A percentile compares a stretch with the other conserved stretches of the same genome.
Evolutionary conservation across 805 yeast genomes (phyloP).

Genomic region (Starmera caribaea): DNA sequence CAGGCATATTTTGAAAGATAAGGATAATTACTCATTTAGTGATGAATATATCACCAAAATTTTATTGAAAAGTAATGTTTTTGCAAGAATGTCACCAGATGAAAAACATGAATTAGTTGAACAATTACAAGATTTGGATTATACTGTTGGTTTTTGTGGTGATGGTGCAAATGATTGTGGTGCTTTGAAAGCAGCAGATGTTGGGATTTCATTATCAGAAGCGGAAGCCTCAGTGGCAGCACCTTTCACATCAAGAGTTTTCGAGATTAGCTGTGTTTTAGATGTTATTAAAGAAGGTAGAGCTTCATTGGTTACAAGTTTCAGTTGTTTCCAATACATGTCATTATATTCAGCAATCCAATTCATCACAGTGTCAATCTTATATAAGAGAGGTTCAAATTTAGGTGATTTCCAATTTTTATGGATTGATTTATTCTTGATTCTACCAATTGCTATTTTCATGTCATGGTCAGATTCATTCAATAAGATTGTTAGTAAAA

Average conservation of each 20-base stretch:
- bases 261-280: constrained; percentile 88
- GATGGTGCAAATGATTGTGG: constrained; percentile 99
- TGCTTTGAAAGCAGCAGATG: constrained; percentile 95
- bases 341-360: constrained; percentile 95
- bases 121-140: constrained; percentile 73
- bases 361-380: constrained; percentile 74
- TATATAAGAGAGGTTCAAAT: constrained; percentile 84
- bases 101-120: constrained; percentile 95
- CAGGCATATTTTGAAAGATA: constrained; percentile 52
- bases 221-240: constrained; percentile 99
- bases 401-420: constrained; percentile 95
- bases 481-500: constrained; percentile 44
- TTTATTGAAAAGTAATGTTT: constrained; percentile 64
- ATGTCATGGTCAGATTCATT: constrained; percentile 96
- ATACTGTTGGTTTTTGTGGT: constrained; percentile 95
- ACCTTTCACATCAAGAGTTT: constrained; percentile 85
- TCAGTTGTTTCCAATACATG: constrained; percentile 97
- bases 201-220: constrained; percentile 90
- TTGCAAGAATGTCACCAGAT: constrained; percentile 98
- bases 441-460: constrained; percentile 89
- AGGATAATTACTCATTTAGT: constrained; percentile 20
- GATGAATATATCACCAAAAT: constrained; percentile 41
- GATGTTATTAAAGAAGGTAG: constrained; percentile 92
- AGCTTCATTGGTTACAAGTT: constrained; percentile 88
- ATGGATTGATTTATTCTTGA: constrained; percentile 84